A percentile compares a stretch with the other conserved stretches of the same genome.
These are phyloP conservation scores for Pyricularia pennisetigena DNA, from an alignment of 2,329 filamentous ascomycete genomes.

Conservation along the genomic window DNA sequence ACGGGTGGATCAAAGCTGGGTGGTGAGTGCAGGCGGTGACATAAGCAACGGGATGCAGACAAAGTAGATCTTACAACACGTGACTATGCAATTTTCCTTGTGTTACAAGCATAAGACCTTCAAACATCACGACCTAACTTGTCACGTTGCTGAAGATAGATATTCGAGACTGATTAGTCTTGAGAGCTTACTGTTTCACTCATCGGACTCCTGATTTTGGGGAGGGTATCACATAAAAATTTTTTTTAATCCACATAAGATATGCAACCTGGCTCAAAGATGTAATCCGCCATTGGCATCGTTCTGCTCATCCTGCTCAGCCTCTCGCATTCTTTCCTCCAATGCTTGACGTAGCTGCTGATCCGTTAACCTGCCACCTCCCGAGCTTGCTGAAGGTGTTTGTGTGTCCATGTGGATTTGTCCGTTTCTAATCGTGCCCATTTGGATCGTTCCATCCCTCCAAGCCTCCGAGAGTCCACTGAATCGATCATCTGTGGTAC, in stretches of 20 bases:
- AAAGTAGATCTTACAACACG: neutral
- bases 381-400: conserved; percentile 6
- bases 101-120: neutral
- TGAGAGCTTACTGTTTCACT: neutral
- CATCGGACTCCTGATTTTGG: neutral
- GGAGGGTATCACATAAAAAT: neutral
- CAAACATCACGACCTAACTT: neutral
- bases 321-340: conserved; percentile 40
- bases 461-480: conserved; percentile 33
- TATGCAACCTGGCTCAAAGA: conserved; percentile 29
- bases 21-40: neutral
- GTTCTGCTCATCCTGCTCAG: conserved; percentile 34
- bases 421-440: conserved; percentile 43
- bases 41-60: neutral
- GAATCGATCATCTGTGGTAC: neutral
- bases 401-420: conserved; percentile 32
- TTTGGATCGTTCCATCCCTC: conserved; percentile 55
- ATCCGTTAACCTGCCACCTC: conserved; percentile 42
- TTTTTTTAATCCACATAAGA: neutral
- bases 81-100: neutral
- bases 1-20: neutral
- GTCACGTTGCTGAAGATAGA: neutral
- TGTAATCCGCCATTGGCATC: conserved; percentile 51
- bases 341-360: conserved; percentile 48
- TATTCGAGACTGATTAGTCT: neutral